Evolutionary conservation across 2,329 filamentous ascomycete species (phyloP), one percentile per base, ranked within the genome.

Genomic region (Zymoseptoria ardabiliae): DNA sequence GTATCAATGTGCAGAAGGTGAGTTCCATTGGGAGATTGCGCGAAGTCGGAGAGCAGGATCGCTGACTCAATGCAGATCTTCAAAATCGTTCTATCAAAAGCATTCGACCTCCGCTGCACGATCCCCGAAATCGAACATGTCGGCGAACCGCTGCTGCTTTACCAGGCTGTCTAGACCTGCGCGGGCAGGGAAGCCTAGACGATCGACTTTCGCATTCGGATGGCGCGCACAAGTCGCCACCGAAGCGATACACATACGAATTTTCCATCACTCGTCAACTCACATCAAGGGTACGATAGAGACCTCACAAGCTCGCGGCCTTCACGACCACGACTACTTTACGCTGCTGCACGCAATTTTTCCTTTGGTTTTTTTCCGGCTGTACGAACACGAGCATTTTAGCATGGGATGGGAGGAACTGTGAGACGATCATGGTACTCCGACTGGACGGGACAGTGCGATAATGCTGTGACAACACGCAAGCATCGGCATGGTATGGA

Each of bases 1-100:
- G 92, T 76, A 99, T 99, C 81, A 99, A 99, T 70, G 94, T 99
- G 64, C 94, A 99, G 78, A 99, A 97, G 88, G 93, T 96, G 73
- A 53, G 75, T 50, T 28, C 61, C 25, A 51, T 23, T 10, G 2
- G 1, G 19, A 13, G 2, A 17, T 5, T 11, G 8, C 20, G 13
- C 19, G 49, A 23, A 53, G 21, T n/a, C 19, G 25, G n/a, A 41
- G 22, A 7, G 19, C 19, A 48, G 22, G 35, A 23, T 49, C 41
- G 30, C 52, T 51, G 61, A 65, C 17, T 9, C 20, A 4, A 22
- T 55, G 1, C 69, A 97, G 93, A 99, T 99, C 72, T 99, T 99
- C 85, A 99, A 99, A 77, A 99, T 99, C 69, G 94, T 99, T 59
- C 83, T 99, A 22, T 96, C 93, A 65, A 99, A 99, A 78, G 94